These are phyloP conservation scores for Carallia brachiata DNA, from an alignment of 345 rosid species.

Conservation along the genomic window DNA sequence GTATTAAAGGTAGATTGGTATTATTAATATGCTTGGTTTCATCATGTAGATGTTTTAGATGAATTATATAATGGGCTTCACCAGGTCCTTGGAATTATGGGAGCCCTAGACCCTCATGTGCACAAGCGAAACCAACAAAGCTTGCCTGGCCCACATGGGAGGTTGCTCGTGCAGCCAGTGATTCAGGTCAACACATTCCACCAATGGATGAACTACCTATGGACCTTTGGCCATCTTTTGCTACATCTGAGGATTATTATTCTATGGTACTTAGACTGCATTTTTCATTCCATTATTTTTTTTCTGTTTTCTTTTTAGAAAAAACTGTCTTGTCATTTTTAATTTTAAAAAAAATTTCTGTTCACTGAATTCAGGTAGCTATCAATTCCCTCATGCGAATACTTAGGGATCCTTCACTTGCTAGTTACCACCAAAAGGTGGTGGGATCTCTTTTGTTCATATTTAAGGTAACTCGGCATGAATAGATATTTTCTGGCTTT, in stretches of 20 bases:
- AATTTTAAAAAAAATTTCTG: constrained; percentile 19
- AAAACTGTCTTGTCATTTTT: constrained; percentile 9
- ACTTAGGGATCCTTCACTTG: constrained; percentile 94
- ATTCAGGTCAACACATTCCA: constrained; percentile 91
- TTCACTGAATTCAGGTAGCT: constrained; percentile 65
- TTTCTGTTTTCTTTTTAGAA: constrained; percentile 2
- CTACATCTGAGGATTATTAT: constrained; percentile 94
- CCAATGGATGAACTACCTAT: constrained; percentile 78
- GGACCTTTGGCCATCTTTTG: constrained; percentile 93
- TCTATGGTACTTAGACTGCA: constrained; percentile 59
- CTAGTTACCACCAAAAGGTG: constrained; percentile 96
- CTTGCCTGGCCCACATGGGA: constrained; percentile 86
- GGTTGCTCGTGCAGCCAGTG: constrained; percentile 80
- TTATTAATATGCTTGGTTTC: constrained; percentile 19
- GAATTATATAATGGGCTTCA: constrained; percentile 25
- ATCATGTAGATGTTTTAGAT: constrained; percentile 17
- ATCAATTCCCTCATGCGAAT: constrained; percentile 96
- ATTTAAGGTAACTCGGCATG: constrained; percentile 63
- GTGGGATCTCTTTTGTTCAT: constrained; percentile 96
- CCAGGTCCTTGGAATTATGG: constrained; percentile 99
- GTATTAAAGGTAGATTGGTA: constrained; percentile 75
- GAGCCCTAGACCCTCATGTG: constrained; percentile 95
- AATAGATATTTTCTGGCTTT: constrained; percentile 5
- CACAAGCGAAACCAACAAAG: constrained; percentile 87
- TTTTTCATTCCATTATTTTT: constrained; percentile 5